Base-by-base conservation (phyloP, 1,284 basidiomycete genomes). In the Meripilus lineatus region DNA sequence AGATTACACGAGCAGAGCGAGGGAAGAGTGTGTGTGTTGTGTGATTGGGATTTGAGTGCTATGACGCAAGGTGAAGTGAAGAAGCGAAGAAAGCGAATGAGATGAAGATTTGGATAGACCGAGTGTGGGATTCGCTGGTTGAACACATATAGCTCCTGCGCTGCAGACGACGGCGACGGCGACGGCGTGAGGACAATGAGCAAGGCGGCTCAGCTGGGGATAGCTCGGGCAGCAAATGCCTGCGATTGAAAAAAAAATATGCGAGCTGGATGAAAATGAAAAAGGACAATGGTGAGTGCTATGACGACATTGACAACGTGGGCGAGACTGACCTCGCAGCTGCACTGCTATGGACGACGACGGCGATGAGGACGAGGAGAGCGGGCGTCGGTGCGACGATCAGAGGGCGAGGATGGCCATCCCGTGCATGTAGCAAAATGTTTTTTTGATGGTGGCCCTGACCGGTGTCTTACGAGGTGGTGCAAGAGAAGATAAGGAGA, bases 41-140 rank as follows among this genome's bases (percentile, higher is more conserved):
- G 51, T 51, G 51, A 57, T 58, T 56, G 57, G 52, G 58, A 53
- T 58, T 54, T 55, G 47, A 45, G 40, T 44, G 45, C 26, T 48
- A 33, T 42, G 49, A 44, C 45, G 34, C 32, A 37, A 41, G 34
- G 44, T 44, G 55, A 50, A 51, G 48, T 46, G 53, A 48, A 52
- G 50, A n/a, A n/a, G 42, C 40, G n/a, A 48, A 46, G 46, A 43
- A 28, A 38, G 35, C 41, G 39, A 26, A 46, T 11, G 26, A 14
- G 40, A 26, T 40, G 40, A 47, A 40, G 49, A 49, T 43, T 44
- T 32, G 35, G n/a, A n/a, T n/a, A n/a, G 15, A 35, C 33, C n/a
- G 20, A 8, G 7, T 18, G n/a, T 35, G 20, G n/a, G 33, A 15
- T 7, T 30, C 28, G 28, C n/a, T n/a, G 10, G 20, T 35, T 35